Percentiles rank a stretch among this genome's conserved stretches.
phyloP scores from a whole-genome alignment of 495 filamentous ascomycete species.

The Hyaloscypha variabilis region DNA sequence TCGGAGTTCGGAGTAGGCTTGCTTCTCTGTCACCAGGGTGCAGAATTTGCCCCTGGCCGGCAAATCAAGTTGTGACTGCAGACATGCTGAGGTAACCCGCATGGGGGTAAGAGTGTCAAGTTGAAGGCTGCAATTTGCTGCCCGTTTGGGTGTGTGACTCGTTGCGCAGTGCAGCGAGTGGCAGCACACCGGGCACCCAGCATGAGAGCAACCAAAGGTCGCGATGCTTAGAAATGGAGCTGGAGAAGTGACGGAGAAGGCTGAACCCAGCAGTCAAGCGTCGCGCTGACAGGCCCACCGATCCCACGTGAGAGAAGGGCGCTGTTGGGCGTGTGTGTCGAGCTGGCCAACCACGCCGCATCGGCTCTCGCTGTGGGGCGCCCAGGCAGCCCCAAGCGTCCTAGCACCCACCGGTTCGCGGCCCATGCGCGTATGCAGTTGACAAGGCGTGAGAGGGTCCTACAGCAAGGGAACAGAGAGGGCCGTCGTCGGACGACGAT shows the following conservation, averaged over 20 bases:
- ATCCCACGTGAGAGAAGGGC: constrained; percentile 10
- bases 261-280: constrained; percentile 1
- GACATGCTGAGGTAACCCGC: background rate
- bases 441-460: background rate
- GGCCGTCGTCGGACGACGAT: background rate
- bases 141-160: background rate
- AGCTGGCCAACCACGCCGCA: background rate
- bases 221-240: background rate
- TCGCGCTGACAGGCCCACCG: constrained; percentile 4
- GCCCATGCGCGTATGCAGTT: background rate
- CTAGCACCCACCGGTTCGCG: background rate
- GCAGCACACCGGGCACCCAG: no score
- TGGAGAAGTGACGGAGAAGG: constrained; percentile 16
- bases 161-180: background rate
- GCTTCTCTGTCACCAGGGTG: background rate
- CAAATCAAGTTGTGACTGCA: background rate
- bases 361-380: background rate
- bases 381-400: background rate
- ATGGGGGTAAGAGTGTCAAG: background rate
- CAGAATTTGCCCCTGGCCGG: background rate
- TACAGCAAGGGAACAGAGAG: no score
- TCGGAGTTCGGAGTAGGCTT: background rate
- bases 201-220: background rate
- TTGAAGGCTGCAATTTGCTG: background rate
- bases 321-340: constrained; percentile 12